Conservation (phyloP, 345 rosid genomes). For the Brassica carinata region DNA sequence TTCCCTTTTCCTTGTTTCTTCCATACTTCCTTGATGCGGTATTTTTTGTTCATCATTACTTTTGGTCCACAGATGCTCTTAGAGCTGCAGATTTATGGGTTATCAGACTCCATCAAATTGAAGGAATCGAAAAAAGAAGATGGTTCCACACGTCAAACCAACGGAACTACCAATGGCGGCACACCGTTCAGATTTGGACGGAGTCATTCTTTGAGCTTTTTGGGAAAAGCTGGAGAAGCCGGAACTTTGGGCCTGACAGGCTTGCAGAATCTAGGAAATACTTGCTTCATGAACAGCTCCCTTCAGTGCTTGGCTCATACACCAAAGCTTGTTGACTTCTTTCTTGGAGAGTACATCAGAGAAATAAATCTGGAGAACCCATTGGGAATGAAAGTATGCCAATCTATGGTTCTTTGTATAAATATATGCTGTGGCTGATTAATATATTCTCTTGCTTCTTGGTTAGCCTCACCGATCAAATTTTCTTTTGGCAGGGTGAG, state of each 20-base stretch:
- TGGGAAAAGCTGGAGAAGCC: slow-evolving; percentile 78
- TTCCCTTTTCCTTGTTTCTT: neutral
- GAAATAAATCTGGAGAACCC: slow-evolving; percentile 92
- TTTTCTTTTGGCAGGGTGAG: slow-evolving; percentile 68
- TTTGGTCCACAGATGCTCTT: slow-evolving; percentile 61
- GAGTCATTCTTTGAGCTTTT: slow-evolving; percentile 48
- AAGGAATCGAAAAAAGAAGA: slow-evolving; percentile 84
- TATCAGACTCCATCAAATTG: slow-evolving; percentile 81
- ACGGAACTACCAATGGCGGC: slow-evolving; percentile 62
- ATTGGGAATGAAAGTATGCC: slow-evolving; percentile 89
- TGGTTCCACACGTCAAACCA: slow-evolving; percentile 47
- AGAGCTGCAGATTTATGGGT: slow-evolving; percentile 95
- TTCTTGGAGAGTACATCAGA: slow-evolving; percentile 83
- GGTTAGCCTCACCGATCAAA: slow-evolving; percentile 20
- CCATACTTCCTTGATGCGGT: neutral
- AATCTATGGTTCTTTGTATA: slow-evolving; percentile 28
- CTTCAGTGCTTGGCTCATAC: slow-evolving; percentile 98
- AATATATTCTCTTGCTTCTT: slow-evolving; percentile 16
- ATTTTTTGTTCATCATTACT: slow-evolving; percentile 26
- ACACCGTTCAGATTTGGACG: slow-evolving; percentile 47
- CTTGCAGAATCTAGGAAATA: slow-evolving; percentile 96
- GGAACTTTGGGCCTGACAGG: slow-evolving; percentile 96
- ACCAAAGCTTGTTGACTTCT: slow-evolving; percentile 94
- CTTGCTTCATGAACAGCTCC: slow-evolving; percentile 98
- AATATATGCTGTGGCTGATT: slow-evolving; percentile 7